Evolutionary conservation across 306 rosid genomes (phyloP).

Genomic region (Prunus persica): Prunus_persica_NCBIv2 NC_034009.1:33705501-33706000

Average conservation of each 20-base stretch:
- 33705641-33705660: too few relatives aligned
- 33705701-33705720: neutral
- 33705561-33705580: neutral
- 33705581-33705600: neutral
- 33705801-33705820: neutral
- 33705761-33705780: neutral
- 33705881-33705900: neutral
- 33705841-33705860: neutral
- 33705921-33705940: neutral
- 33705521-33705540: neutral
- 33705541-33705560: neutral
- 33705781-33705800: neutral
- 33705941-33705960: neutral
- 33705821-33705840: neutral
- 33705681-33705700: neutral
- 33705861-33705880: neutral
- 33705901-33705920: neutral
- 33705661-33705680: too few relatives aligned
- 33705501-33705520: neutral
- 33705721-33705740: neutral
- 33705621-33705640: too few relatives aligned
- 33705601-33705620: too few relatives aligned
- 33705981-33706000: neutral
- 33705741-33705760: neutral
- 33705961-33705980: neutral